Base-by-base conservation (phyloP, 139 green algal genomes). In the Chlorella sorokiniana region DNA sequence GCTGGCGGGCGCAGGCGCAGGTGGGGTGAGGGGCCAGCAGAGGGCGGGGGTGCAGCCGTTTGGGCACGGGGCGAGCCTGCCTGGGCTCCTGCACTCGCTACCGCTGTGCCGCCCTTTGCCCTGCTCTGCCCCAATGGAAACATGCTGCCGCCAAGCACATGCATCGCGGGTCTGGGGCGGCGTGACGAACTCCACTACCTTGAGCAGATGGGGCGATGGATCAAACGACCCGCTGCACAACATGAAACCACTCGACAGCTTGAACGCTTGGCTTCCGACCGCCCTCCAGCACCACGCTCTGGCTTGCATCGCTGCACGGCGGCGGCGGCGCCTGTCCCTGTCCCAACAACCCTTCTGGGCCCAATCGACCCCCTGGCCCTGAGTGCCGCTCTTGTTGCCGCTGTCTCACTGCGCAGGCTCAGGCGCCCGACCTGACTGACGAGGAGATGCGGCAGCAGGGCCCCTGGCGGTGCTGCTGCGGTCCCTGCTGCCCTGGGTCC, bases 401-500 rank as follows among this genome's bases (percentile, higher is more conserved):
- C 56, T 65, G 56, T n/a, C 16, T 65, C 23, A 31, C 18, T 65
- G 18, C 56, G 70, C 70, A 77, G 70, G 48, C 51, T 16, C 56
- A 31, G 8, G 45, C 23, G n/a, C 73, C 73, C 25, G 75, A 81
- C 59, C 37, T 81, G 59, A 72, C 40, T 1, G 78, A 75, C 16
- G 91, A 93, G 81, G 81, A 93, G 76, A 61, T 96, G 65, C 79
- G 79, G 35, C 78, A 69, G 29, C 81, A 76, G 20, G 88, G 94
- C 86, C 92, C 0, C 74, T 96, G 61, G 67, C 90, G 23, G 89
- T 89, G 85, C 86, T 97, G 87, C 88, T 97, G 75, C 87, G 88
- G 40, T 89, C 90, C 23, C 69, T 97, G 85, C 76, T 97, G 85
- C 93, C 93, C 27, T 97, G 93, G 92, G 88, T 95, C 4, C 89